Percentiles rank a stretch among this genome's conserved stretches.
Conservation (phyloP, 768 basidiomycete species). For the Tylopilus subfusipes region DNA sequence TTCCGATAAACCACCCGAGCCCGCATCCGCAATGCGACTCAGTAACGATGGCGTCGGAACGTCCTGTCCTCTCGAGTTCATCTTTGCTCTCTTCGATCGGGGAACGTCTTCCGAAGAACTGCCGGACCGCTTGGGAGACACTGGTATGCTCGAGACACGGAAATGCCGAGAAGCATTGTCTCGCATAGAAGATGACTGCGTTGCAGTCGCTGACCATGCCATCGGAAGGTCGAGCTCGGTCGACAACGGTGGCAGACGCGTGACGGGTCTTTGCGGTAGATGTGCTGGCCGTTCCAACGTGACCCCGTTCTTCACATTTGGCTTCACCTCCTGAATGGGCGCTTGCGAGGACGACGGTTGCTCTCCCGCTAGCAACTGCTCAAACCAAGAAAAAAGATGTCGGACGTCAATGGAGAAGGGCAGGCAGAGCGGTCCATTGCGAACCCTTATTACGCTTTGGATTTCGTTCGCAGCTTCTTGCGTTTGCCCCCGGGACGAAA, state of each 20-base stretch:
- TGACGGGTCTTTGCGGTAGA: slow-evolving; percentile 23
- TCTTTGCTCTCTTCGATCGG: slow-evolving; percentile 35
- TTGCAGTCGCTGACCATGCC: slow-evolving; percentile 8
- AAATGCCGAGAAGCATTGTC: slow-evolving; percentile 11
- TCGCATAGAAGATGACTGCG: slow-evolving; percentile 9
- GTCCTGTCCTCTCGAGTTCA: slow-evolving; percentile 26
- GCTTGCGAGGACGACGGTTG: slow-evolving; percentile 18
- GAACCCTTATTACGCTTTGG: slow-evolving; percentile 53
- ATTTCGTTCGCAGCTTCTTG: slow-evolving; percentile 31
- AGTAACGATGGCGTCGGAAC: slow-evolving; percentile 39
- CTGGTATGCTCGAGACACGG: slow-evolving; percentile 5
- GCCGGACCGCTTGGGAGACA: slow-evolving; percentile 25
- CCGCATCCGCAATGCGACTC: slow-evolving; percentile 37
- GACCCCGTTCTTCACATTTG: slow-evolving; percentile 12
- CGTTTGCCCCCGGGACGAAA: slow-evolving; percentile 21
- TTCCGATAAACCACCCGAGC: slow-evolving; percentile 16
- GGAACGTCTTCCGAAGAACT: slow-evolving; percentile 30
- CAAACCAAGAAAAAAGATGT: slow-evolving; percentile 41
- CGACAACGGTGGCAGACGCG: slow-evolving; percentile 11
- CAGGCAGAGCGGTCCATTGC: slow-evolving; percentile 42
- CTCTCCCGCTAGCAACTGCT: slow-evolving; percentile 38
- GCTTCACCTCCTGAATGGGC: slow-evolving; percentile 11
- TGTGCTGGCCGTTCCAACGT: slow-evolving; percentile 24
- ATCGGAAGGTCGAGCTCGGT: slow-evolving; percentile 13
- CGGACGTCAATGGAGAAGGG: slow-evolving; percentile 36